phyloP scores from a whole-genome alignment of 352 stramenopile species.

The Globisporangium rhizosaccharum region DNA sequence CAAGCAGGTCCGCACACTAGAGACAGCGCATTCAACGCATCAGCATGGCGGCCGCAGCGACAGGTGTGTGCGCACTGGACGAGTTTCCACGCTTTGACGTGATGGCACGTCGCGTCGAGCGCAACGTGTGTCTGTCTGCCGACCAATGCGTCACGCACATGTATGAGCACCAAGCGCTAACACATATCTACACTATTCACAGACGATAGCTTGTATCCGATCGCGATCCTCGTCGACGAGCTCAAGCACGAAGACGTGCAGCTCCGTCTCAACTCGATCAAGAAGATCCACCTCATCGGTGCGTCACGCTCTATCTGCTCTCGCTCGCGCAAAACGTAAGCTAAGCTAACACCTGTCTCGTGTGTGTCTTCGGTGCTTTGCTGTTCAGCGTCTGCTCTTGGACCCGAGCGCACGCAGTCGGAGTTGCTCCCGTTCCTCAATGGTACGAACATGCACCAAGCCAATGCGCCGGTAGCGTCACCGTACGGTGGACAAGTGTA shows the following conservation, averaged over 20 bases:
- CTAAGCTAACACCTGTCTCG: background rate
- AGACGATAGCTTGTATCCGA: constrained; percentile 83
- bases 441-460: constrained; percentile 33
- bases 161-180: too few species aligned
- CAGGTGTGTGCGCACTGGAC: background rate
- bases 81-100: constrained; percentile 7
- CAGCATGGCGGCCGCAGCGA: constrained; percentile 6
- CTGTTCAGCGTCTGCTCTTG: constrained; percentile 77
- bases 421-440: constrained; percentile 99
- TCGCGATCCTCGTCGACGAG: constrained; percentile 90
- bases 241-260: constrained; percentile 91
- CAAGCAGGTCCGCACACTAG: background rate
- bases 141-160: background rate
- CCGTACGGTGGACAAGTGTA: background rate
- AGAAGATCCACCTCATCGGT: constrained; percentile 89
- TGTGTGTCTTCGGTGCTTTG: constrained; percentile 1
- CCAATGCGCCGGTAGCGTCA: background rate
- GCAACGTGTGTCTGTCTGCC: background rate
- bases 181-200: background rate
- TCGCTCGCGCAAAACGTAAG: background rate
- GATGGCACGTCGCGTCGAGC: background rate
- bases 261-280: constrained; percentile 89
- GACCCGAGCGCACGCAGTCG: constrained; percentile 83
- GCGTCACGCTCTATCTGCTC: constrained; percentile 1
- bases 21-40: background rate